phyloP scores from a whole-genome alignment of 1,284 basidiomycete species.

The Neonothopanus nambi region DNA sequence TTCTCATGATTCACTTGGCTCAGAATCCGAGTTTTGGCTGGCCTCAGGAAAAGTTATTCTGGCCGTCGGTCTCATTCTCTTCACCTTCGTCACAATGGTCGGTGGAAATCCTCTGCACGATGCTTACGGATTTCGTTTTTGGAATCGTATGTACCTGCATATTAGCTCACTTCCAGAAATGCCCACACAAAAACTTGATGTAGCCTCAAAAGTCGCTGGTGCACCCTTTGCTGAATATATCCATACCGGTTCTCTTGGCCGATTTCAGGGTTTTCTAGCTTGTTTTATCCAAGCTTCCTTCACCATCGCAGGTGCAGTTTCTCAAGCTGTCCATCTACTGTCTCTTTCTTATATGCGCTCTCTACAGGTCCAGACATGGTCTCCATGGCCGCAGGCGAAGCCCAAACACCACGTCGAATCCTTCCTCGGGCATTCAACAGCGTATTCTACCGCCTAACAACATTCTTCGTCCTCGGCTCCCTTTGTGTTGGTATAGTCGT shows the following conservation, averaged over 20 bases:
- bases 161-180: background rate
- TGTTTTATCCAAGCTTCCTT: constrained; percentile 49
- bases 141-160: constrained; percentile 40
- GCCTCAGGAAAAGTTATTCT: constrained; percentile 55
- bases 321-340: background rate
- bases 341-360: background rate
- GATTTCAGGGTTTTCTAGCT: constrained; percentile 47
- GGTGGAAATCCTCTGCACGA: constrained; percentile 69
- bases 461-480: constrained; percentile 55
- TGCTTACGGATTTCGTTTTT: constrained; percentile 60
- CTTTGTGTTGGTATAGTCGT: constrained; percentile 68
- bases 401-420: constrained; percentile 38
- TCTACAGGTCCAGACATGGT: constrained; percentile 46
- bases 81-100: constrained; percentile 64
- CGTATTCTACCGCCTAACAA: constrained; percentile 47
- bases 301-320: constrained; percentile 43
- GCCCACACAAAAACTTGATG: background rate
- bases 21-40: constrained; percentile 63
- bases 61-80: constrained; percentile 57
- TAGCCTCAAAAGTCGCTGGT: constrained; percentile 39
- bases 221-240: constrained; percentile 48
- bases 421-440: constrained; percentile 44
- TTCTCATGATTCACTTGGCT: background rate
- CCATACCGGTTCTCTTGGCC: constrained; percentile 40
- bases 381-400: constrained; percentile 50